Conservation (phyloP, 2,329 filamentous ascomycete genomes). For the Lomentospora prolificans region DNA sequence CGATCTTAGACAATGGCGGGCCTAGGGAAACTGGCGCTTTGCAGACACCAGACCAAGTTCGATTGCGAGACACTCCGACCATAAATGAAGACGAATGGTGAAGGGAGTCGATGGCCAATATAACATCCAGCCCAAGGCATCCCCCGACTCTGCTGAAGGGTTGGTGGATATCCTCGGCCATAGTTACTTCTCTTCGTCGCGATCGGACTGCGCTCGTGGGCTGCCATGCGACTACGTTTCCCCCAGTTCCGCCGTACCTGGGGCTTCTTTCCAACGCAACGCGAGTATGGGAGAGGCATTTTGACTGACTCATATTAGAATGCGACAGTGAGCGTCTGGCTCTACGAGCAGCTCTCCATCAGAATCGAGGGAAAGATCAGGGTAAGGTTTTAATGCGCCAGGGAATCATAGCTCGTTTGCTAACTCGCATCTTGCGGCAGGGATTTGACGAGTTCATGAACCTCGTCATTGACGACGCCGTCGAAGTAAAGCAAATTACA, state of each 20-base stretch:
- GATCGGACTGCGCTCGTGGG: no score
- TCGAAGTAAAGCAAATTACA: slow-evolving; percentile 79
- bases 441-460: slow-evolving; percentile 99
- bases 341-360: slow-evolving; percentile 91
- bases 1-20: neutral
- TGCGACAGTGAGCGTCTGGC: slow-evolving; percentile 84
- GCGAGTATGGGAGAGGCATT: no score
- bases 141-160: no score
- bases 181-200: no score
- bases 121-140: neutral
- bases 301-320: slow-evolving; percentile 46
- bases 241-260: neutral
- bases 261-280: neutral
- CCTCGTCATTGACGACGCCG: slow-evolving; percentile 86
- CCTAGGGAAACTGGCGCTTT: neutral
- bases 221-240: neutral
- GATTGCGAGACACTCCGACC: neutral
- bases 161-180: no score
- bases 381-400: slow-evolving; percentile 58
- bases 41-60: neutral
- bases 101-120: no score
- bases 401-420: slow-evolving; percentile 21
- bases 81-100: no score
- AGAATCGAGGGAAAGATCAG: slow-evolving; percentile 95
- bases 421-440: slow-evolving; percentile 32